Evolutionary conservation across 176 grass and related monocot genomes (phyloP), one percentile per base, ranked within the genome.

Genomic region (Chrysopogon serrulatus): DNA sequence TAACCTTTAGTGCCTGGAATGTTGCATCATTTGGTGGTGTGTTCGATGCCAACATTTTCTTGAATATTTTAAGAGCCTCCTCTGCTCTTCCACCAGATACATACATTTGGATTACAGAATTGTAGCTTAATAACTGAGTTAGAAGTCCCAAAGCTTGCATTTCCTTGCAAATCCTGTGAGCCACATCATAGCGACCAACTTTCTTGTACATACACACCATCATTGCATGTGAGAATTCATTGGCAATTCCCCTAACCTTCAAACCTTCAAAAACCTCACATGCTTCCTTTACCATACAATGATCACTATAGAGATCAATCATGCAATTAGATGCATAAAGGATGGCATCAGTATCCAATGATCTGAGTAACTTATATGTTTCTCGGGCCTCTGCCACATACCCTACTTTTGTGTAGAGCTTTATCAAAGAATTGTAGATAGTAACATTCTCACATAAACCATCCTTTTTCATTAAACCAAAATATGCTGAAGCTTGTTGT

Each of bases 261-360:
- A 98, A 77, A 40, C 88, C 80, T 32, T 91, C 77, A 88, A 98
- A 98, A 54, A 98, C 71, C 32, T 93, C 88, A 35, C 85, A 70
- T 82, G 95, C 95, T 87, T 98, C 92, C 15, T 81, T 91, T 64
- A 95, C 82, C 92, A 95, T 93, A 67, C 36, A 85, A 91, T 98
- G 73, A 73, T 93, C 92, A 86, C 87, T 82, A 32, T 95, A 98
- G 74, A 98, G 87, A 78, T 84, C 42, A 84, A 98, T 89, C 92
- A 98, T 95, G 79, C 89, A 93, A 89, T 98, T 98, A 26, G 90
- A 95, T 79, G 95, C 87, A 85, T 95, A 98, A 59, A 86, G 65
- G 80, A 77, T 92, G 77, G 66, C 69, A 80, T 60, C 69, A 37
- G 49, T 70, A 47, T 94, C 81, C 71, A 91, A 90, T 71, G 85